Evolutionary conservation across 371 early-diverging fungal genomes (phyloP).

Genomic region (Mucor plumbeus): DNA sequence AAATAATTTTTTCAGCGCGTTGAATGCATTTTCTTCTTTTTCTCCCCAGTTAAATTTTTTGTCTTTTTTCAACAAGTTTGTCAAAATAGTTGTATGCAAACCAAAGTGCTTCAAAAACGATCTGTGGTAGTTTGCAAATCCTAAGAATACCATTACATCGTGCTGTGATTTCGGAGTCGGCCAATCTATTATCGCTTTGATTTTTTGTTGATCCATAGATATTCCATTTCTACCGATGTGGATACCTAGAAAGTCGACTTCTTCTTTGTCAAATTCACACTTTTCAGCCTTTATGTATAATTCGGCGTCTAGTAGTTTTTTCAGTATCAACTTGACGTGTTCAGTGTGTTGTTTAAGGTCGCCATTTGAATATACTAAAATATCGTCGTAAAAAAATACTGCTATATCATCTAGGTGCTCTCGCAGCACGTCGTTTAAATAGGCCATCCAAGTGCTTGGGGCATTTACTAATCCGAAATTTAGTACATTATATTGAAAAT

Average conservation of each 20-base stretch:
- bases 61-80: conserved; percentile 36
- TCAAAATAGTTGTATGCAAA: no score
- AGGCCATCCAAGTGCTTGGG: conserved; percentile 49
- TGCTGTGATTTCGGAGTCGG: no score
- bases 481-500: conserved; percentile 54
- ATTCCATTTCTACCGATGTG: no score
- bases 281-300: no score
- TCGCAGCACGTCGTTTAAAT: conserved; percentile 42
- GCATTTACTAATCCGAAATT: conserved; percentile 60
- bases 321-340: no score
- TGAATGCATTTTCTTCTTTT: conserved; percentile 40
- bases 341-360: no score
- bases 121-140: conserved; percentile 46
- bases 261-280: no score
- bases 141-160: no score
- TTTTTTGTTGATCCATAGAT: no score
- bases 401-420: conserved; percentile 43
- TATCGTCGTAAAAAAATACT: conserved; percentile 54
- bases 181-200: no score
- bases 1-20: conserved; percentile 41
- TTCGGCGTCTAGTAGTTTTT: no score
- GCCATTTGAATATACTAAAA: conserved; percentile 43
- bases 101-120: conserved; percentile 47
- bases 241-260: no score
- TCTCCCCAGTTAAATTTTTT: conserved; percentile 36